Base-by-base conservation (phyloP, 192 early-diverging fungal genomes). In the Podila horticola region DNA sequence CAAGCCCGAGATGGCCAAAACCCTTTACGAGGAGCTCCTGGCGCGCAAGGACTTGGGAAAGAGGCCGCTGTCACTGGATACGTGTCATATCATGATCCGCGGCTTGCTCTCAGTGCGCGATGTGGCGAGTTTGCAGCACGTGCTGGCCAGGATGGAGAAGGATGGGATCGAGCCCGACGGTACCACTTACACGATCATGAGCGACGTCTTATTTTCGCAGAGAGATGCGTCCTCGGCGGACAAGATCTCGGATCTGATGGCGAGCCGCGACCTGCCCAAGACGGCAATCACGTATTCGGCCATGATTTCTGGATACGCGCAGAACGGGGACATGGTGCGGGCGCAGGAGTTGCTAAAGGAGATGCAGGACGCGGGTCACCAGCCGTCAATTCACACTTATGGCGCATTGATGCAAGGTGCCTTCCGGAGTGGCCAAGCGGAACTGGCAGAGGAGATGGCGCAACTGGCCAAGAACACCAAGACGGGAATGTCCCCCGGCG, bases 331-430 rank as follows among this genome's bases (percentile, higher is more conserved):
- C 3, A 24, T 68, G 9, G 58, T 50, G 4, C 51, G 52, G 5
- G 77, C 77, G 2, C 38, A 66, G 62, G 22, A 36, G 30, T 4
- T 66, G 15, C 69, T 52, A 38, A 57, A 69, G 24, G 66, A 64
- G 71, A 81, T 81, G 77, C 33, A 69, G 12, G 34, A 48, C 26
- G 66, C 52, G 3, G 67, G 62, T 5, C 31, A 58, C n/a, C 22
- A 10, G 49, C 77, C 77, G 7, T 41, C 77, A 6, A 73, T 81
- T 22, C 66, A 81, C 17, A 63, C 62, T 4, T 81, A 66, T 65
- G 77, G 77, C 11, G 70, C 77, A 19, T 38, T 81, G 77, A 81
- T 81, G 65, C 77, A 81, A 33, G 70, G 77, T 0, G 77, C 77
- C 0, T 50, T 81, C 62, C 71, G 62, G 48, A 45, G 13, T 4